A percentile compares a stretch with the other conserved stretches of the same genome.
These are phyloP conservation scores for Colletotrichum simmondsii DNA, from an alignment of 2,329 filamentous ascomycete species.

Conservation along the genomic window DNA sequence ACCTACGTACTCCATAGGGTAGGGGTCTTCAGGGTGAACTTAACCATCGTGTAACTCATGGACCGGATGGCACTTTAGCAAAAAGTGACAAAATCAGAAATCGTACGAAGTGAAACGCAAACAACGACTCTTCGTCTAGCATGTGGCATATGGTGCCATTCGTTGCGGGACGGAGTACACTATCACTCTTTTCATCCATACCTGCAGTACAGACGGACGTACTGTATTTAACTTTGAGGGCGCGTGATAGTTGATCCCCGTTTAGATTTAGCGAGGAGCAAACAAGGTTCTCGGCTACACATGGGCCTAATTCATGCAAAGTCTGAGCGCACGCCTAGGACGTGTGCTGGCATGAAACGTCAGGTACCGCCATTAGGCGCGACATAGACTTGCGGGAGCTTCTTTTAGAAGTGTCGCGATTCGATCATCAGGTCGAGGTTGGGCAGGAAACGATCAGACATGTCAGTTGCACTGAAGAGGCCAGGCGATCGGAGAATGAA, in stretches of 20 bases:
- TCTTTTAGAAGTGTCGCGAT: neutral
- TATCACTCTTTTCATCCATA: neutral
- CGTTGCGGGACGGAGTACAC: neutral
- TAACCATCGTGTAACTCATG: neutral
- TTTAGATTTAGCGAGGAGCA: neutral
- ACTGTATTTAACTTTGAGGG: neutral
- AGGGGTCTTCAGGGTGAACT: neutral
- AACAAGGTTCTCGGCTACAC: neutral
- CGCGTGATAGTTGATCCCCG: neutral
- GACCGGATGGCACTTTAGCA: neutral
- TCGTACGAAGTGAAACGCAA: constrained; percentile 6
- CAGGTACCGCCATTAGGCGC: neutral
- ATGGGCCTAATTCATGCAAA: constrained; percentile 12
- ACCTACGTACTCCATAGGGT: neutral
- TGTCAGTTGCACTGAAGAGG: neutral
- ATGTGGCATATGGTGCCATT: constrained; percentile 2
- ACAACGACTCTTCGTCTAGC: neutral
- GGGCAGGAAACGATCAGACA: neutral
- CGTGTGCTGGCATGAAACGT: constrained; percentile 14
- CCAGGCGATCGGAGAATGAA: neutral
- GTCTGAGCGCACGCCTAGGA: neutral
- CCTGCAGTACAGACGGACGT: neutral
- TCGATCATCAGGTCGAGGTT: neutral
- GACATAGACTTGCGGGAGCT: neutral
- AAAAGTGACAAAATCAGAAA: neutral